Percentiles rank a stretch among this genome's conserved stretches.
These are phyloP conservation scores for Vitellaria paradoxa DNA, from an alignment of 179 eudicot species.

Conservation along the genomic window DNA sequence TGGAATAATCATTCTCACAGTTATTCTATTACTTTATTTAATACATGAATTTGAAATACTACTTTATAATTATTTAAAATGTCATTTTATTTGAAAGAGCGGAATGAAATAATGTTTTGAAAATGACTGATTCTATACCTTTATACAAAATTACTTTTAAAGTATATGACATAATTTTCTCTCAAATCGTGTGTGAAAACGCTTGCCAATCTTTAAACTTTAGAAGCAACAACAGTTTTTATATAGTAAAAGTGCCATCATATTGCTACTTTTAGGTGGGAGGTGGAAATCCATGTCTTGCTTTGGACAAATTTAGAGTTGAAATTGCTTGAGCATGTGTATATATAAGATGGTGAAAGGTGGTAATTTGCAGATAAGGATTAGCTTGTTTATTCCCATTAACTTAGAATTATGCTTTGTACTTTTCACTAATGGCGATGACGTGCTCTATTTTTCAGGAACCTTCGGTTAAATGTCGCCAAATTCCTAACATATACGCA, in stretches of 20 bases:
- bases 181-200: not conserved
- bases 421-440: not conserved
- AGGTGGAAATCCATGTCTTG: not conserved
- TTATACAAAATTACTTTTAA: not conserved
- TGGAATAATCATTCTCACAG: no score
- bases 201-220: not conserved
- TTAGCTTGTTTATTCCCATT: conserved; percentile 1
- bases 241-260: not conserved
- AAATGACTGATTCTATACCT: no score
- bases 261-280: conserved; percentile 5
- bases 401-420: not conserved
- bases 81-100: no score
- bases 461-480: not conserved
- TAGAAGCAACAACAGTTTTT: not conserved
- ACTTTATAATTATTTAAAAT: no score
- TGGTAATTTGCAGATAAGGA: conserved; percentile 10
- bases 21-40: no score
- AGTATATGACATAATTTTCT: not conserved
- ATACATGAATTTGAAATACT: no score
- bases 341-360: not conserved
- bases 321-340: not conserved
- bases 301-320: not conserved
- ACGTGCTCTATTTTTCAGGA: not conserved
- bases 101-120: no score
- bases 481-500: not conserved